Percentiles rank a stretch among this genome's conserved stretches.
Conservation (phyloP, 441 rosid genomes). For the Kokia cookei region DNA sequence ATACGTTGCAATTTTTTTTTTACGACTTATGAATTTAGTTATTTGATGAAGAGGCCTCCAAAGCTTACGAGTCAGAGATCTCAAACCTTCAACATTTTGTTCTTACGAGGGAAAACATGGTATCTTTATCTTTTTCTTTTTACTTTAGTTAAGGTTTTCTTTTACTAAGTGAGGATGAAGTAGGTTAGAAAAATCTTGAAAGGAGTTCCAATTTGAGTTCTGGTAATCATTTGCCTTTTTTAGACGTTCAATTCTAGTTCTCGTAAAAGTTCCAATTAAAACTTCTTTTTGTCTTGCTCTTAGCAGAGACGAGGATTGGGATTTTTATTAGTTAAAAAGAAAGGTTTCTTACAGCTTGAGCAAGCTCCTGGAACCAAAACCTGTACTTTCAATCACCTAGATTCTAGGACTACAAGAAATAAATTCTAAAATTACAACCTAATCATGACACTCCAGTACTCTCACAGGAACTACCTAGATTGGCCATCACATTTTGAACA, state of each 20-base stretch:
- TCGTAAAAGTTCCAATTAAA: too few species aligned
- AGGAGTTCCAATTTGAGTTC: too few species aligned
- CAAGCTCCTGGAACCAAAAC: slow-evolving; percentile 19
- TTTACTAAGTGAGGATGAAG: too few species aligned
- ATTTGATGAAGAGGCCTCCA: background rate
- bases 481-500: slow-evolving; percentile 51
- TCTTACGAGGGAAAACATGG: background rate
- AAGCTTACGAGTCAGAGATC: background rate
- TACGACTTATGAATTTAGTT: background rate
- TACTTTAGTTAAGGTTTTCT: too few species aligned
- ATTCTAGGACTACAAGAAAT: slow-evolving; percentile 17
- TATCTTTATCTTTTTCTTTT: too few species aligned
- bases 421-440: slow-evolving; percentile 17
- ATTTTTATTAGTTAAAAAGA: background rate
- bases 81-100: background rate
- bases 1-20: background rate
- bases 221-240: background rate
- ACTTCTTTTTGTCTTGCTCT: background rate
- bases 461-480: slow-evolving; percentile 84
- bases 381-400: slow-evolving; percentile 2
- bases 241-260: too few species aligned
- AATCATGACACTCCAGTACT: slow-evolving; percentile 61
- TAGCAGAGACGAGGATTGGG: background rate
- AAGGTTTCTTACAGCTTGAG: slow-evolving; percentile 12
- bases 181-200: too few species aligned